Base-by-base conservation (phyloP, 2,329 filamentous ascomycete species). In the Beauveria sp. region DNA sequence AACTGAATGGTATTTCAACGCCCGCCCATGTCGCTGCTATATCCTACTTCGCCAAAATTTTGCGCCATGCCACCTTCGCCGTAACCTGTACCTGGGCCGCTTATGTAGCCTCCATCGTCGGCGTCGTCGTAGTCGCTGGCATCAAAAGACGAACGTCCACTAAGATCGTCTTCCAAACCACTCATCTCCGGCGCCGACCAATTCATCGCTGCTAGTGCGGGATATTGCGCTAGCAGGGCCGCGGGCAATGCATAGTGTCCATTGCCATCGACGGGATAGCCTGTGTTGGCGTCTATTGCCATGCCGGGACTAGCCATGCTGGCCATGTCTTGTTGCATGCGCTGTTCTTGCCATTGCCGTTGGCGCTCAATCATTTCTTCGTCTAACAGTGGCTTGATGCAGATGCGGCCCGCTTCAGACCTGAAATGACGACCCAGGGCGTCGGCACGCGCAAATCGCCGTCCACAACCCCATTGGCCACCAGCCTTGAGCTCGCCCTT, bases 371-470 rank as follows among this genome's bases (percentile, higher is more conserved):
- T 78, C 61, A 92, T 89, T 78, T 99, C 95, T 75, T 99, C 95
- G 66, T 99, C 95, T 1, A 99, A 82, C 14, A 99, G 78, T n/a
- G 95, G 93, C 68, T 96, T 96, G 76, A 99, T 99, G 72, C 95
- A 99, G 59, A 97, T 90, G 38, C 95, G 86, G 7, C 95, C 95
- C 3, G 95, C 95, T 77, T 99, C 95, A 2, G 91, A 96, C 59
- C 95, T 84, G 79, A 99, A 99, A 76, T 97, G 95, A 12, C 93
- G 85, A 2, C 95, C 95, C 2, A 99, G 81, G 5, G 95, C 95
- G 77, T 99, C 95, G 5, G 95, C 95, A 68, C 95, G 90, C 18
- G 95, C 95, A 74, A 99, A 99, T 10, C 93, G 85, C 64, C 95
- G 85, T 3, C 91, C 91, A 68, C 95, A 99, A 22, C 95, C 95